Conservation (phyloP, 768 basidiomycete species). For the Mycena rosella region DNA sequence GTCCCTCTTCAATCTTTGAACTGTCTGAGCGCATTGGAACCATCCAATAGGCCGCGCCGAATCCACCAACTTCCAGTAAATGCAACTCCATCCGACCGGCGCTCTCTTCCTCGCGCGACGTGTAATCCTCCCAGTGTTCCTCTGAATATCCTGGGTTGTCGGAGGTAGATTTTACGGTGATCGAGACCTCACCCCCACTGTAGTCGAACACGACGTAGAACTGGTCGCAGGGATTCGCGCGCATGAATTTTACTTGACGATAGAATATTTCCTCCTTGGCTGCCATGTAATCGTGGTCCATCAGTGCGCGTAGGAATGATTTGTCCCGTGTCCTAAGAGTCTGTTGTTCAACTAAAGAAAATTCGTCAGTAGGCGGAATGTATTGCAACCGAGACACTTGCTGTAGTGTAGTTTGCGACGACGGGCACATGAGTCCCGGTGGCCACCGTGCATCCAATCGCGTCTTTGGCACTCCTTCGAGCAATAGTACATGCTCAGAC, state of each 20-base stretch:
- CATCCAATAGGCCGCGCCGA: background rate
- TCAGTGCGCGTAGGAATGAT: background rate
- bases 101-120: background rate
- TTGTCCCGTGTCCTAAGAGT: background rate
- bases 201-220: background rate
- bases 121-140: background rate
- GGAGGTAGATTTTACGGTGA: background rate
- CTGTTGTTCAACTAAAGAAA: background rate
- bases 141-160: background rate
- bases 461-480: background rate
- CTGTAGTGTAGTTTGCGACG: background rate
- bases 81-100: background rate
- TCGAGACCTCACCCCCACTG: background rate
- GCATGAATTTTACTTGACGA: background rate
- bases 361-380: background rate
- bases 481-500: conserved; percentile 1
- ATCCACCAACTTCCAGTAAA: background rate
- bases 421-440: background rate
- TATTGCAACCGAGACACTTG: background rate
- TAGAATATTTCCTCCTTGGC: background rate
- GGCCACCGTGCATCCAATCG: background rate
- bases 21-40: background rate
- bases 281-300: background rate
- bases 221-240: background rate
- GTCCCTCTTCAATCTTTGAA: background rate